Evolutionary conservation across 2,329 filamentous ascomycete species (phyloP).

Genomic region (Aschersonia sp.): DNA sequence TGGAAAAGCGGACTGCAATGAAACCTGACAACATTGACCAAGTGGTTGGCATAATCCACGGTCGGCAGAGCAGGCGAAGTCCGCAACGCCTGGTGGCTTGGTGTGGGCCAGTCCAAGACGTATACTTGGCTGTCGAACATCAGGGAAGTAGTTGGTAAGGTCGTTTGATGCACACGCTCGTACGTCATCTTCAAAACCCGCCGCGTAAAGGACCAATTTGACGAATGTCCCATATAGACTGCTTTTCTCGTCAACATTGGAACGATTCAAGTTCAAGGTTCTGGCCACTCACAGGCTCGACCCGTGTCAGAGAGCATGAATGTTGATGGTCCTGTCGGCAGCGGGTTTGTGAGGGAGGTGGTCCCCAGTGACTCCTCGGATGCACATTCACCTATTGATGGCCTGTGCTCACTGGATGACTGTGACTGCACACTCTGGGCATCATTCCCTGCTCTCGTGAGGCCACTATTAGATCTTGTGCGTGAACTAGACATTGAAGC

Average conservation of each 20-base stretch:
- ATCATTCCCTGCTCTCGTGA: background rate
- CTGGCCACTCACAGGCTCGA: slow-evolving; percentile 23
- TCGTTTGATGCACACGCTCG: slow-evolving; percentile 26
- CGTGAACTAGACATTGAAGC: background rate
- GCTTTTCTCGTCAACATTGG: background rate
- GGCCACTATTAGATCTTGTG: background rate
- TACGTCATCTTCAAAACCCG: slow-evolving; percentile 33
- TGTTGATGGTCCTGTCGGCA: slow-evolving; percentile 23
- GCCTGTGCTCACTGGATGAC: background rate
- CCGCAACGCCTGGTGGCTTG: background rate
- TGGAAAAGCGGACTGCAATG: slow-evolving; percentile 39
- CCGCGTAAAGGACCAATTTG: slow-evolving; percentile 40
- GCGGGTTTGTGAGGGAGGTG: slow-evolving; percentile 23
- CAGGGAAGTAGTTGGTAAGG: slow-evolving; percentile 26
- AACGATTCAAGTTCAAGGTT: background rate
- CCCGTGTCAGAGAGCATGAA: slow-evolving; percentile 26
- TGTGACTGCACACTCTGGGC: background rate
- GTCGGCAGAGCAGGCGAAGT: slow-evolving; percentile 24
- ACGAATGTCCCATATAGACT: slow-evolving; percentile 40
- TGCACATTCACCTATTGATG: background rate
- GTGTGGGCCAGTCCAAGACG: slow-evolving; percentile 35
- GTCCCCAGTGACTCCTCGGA: slow-evolving; percentile 4
- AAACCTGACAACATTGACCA: slow-evolving; percentile 42
- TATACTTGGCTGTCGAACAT: slow-evolving; percentile 37
- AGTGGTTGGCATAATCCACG: slow-evolving; percentile 34